Conservation (phyloP, 75 land plant species). For the Adiantum capillusveneris region DNA sequence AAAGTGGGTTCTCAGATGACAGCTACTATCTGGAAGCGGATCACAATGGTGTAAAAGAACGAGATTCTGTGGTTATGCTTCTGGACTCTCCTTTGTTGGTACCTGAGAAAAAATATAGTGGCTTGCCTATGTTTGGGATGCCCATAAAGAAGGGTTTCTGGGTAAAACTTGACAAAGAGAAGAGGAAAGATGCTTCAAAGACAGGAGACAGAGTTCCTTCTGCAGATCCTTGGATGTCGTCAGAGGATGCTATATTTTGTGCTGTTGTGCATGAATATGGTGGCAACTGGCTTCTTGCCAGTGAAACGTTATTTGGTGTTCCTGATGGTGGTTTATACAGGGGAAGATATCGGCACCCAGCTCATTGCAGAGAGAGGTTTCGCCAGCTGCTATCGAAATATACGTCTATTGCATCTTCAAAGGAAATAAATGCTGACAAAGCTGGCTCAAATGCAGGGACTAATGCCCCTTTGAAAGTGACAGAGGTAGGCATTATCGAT, state of each 20-base stretch:
- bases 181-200: constrained; percentile 63
- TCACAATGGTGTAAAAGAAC: not conserved
- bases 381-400: constrained; percentile 72
- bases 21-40: not conserved
- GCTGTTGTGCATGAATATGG: constrained; percentile 95
- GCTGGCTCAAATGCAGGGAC: constrained; percentile 36
- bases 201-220: constrained; percentile 58
- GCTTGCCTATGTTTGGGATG: constrained; percentile 26
- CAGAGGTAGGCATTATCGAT: constrained; percentile 62
- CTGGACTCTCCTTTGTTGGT: not conserved
- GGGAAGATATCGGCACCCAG: constrained; percentile 84
- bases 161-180: constrained; percentile 77
- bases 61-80: not conserved
- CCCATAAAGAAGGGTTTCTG: constrained; percentile 61
- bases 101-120: not conserved
- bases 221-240: constrained; percentile 70
- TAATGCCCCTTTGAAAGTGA: constrained; percentile 69
- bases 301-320: constrained; percentile 68
- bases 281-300: constrained; percentile 75
- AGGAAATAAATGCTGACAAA: constrained; percentile 50
- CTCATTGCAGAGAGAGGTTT: constrained; percentile 88
- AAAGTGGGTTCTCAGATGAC: not conserved
- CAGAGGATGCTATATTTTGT: constrained; percentile 88
- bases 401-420: constrained; percentile 34
- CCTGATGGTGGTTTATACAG: constrained; percentile 77